Base-by-base conservation (phyloP, 805 yeast genomes). In the Millerozyma acaciae region DNA sequence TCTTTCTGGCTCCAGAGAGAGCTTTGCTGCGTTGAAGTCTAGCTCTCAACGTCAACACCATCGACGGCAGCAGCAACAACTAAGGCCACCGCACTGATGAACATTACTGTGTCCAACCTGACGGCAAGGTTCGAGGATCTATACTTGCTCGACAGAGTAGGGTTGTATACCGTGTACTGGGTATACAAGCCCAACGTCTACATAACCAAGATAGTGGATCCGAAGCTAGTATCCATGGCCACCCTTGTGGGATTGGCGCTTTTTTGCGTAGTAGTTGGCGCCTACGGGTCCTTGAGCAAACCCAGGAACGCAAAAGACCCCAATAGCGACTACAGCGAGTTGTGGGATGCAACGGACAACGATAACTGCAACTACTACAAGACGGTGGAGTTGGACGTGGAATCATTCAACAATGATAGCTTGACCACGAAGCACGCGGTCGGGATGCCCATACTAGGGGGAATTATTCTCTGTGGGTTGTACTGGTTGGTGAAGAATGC, bases 371-470 rank as follows among this genome's bases (percentile, higher is more conserved):
- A 14, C 6, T 34, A 36, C 20, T 38, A 35, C 35, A 32, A 32
- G 12, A 10, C 38, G 17, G 24, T 27, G 8, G 25, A 32, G 15
- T 19, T n/a, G 3, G 35, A 38, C 10, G 26, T 38, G 4, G 38
- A 34, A 15, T 16, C 24, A 16, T 23, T 33, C 8, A 30, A 30
- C 14, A 15, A 14, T 17, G 20, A 26, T 17, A 18, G 17, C 12
- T 19, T 47, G 6, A 47, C 43, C 5, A 12, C 40, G 9, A 32
- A 26, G 31, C 59, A 51, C 28, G 78, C 71, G 0, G 24, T 64
- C 4, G 12, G 53, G 3, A 44, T 74, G 48, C 82, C 83, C 0
- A 35, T 76, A 4, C 9, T 65, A 5, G 71, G 74, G 4, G 69
- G 70, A 6, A 32, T 42, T 13, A 47, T 44, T n/a, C 51, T 77